Percentiles rank a stretch among this genome's conserved stretches.
phyloP scores from a whole-genome alignment of 2,329 filamentous ascomycete species.

The Diaporthe humulicola region DNA sequence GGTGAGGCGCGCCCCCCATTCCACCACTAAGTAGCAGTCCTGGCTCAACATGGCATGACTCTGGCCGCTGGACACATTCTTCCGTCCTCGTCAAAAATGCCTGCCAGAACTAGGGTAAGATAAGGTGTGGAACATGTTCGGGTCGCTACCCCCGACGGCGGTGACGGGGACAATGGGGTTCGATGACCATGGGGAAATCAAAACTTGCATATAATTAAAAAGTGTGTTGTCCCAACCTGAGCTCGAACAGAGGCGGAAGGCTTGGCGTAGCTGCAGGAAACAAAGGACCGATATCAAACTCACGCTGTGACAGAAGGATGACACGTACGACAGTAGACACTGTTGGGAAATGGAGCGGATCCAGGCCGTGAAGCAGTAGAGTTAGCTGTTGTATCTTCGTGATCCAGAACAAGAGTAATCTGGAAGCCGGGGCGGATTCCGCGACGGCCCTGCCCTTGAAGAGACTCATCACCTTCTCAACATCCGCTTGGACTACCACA shows the following conservation, averaged over 20 bases:
- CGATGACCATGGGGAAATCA: no score
- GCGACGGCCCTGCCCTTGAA: constrained; percentile 16
- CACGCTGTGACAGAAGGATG: neutral
- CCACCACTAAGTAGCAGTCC: constrained; percentile 14
- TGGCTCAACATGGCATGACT: constrained; percentile 10
- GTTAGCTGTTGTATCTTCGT: neutral
- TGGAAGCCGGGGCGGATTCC: constrained; percentile 8
- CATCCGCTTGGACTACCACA: neutral
- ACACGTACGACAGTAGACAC: neutral
- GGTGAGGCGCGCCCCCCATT: neutral
- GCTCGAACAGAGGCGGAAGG: no score
- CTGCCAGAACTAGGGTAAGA: neutral
- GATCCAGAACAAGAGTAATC: neutral
- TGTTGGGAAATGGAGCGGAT: neutral
- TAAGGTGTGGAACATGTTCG: neutral
- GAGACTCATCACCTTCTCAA: neutral
- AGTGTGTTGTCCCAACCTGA: neutral
- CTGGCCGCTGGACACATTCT: neutral
- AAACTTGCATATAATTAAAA: neutral
- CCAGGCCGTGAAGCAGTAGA: neutral
- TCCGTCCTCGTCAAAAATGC: neutral
- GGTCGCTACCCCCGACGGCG: neutral
- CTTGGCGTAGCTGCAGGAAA: neutral
- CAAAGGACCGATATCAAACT: constrained; percentile 14
- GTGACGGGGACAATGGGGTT: neutral